Percentiles rank a stretch among this genome's conserved stretches.
phyloP scores from a whole-genome alignment of 192 early-diverging fungal species.

The Coemansia sp. region DNA sequence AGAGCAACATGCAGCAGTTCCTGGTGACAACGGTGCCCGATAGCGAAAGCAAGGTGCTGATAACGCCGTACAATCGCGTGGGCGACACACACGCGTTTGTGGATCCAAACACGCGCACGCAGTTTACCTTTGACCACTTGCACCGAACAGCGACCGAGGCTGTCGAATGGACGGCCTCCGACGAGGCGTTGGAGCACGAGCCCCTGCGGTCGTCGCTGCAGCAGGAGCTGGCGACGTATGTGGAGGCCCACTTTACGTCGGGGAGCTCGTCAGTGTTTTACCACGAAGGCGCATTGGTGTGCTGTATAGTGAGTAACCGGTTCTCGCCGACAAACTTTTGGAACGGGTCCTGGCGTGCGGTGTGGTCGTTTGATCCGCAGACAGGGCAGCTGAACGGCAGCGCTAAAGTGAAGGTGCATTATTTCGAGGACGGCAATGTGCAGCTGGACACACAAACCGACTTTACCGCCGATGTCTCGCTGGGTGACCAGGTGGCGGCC shows the following conservation, averaged over 20 bases:
- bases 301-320: constrained; percentile 79
- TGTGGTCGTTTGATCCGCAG: constrained; percentile 67
- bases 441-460: constrained; percentile 83
- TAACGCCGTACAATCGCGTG: constrained; percentile 70
- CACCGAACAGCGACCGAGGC: constrained; percentile 52
- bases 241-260: constrained; percentile 73
- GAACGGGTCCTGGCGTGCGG: constrained; percentile 92
- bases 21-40: constrained; percentile 68
- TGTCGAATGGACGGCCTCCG: neutral
- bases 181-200: constrained; percentile 4
- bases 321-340: constrained; percentile 93
- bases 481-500: constrained; percentile 33
- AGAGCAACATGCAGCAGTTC: constrained; percentile 84
- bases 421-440: constrained; percentile 99
- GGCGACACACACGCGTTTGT: constrained; percentile 61
- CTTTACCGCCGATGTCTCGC: constrained; percentile 31
- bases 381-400: constrained; percentile 63
- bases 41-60: constrained; percentile 52
- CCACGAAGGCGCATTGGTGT: constrained; percentile 35
- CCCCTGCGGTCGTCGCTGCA: constrained; percentile 59
- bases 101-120: constrained; percentile 66
- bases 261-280: constrained; percentile 63
- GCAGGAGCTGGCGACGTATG: constrained; percentile 57
- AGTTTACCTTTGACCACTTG: constrained; percentile 80
- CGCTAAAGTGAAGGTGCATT: constrained; percentile 83